Evolutionary conservation across 371 early-diverging fungal species (phyloP), one percentile per base, ranked within the genome.

Genomic region (Rhizopus stolonifer): DNA sequence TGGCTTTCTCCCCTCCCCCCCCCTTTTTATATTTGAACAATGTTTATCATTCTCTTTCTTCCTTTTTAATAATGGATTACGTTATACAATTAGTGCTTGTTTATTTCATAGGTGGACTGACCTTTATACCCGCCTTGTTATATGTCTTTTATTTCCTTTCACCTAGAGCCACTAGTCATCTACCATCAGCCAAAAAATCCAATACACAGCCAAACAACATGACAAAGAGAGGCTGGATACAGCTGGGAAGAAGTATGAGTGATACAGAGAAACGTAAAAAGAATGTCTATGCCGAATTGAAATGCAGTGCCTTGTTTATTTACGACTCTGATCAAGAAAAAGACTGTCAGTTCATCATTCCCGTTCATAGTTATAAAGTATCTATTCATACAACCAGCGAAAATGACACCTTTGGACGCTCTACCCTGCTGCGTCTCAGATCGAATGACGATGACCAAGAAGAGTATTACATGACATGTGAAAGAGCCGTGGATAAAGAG

Each of bases 401-500:
- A 23, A 74, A 81, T 43, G 85, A 82, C 42, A 61, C 80, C 26
- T 85, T 77, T 51, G 67, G 70, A 29, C 74, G 73, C 42, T 74
- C 72, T n/a, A 61, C 64, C 14, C 74, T 82, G 14, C 74, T 87
- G 32, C 72, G 66, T 36, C 62, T 84, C 23, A 69, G 54, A 39
- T 67, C 66, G 50, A 64, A 69, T 36, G 24, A 43, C 3, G 15
- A 13, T 9, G 13, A 19, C 13, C 7, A 29, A 31, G 17, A 53
- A 48, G 46, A 50, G 19, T 72, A 76, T 29, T 86, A 70, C 52
- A 59, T 86, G 32, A 75, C 69, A 26, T 77, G 80, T 33, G 75
- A 79, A 29, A 60, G 71, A 4, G 68, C 86, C 0, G 76, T 78
- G 3, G 90, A 93, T 55, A 95, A 95, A 70, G 95, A 95, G 64